Base-by-base conservation (phyloP, 305 asterid species). In the Plantago lanceolata region DNA sequence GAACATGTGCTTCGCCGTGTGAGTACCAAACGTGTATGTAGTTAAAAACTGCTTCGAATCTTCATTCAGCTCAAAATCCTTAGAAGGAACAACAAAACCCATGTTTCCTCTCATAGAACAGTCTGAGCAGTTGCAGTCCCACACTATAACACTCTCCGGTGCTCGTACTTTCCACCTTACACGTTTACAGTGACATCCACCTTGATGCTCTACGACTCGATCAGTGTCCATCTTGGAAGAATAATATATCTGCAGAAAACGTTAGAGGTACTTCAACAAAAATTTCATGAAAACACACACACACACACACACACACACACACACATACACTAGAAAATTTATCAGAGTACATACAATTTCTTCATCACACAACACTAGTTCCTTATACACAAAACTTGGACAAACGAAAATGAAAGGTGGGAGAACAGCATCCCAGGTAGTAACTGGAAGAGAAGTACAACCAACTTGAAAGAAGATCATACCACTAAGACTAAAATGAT, bases 111-210 rank as follows among this genome's bases (percentile, higher is more conserved):
- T 91, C 95, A 88, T 86, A 58, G 77, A 84, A 77, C 96, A 91
- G 71, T 79, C 78, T 0, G 96, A 75, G 63, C 98, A 91, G 78
- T 82, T 81, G 78, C 98, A 91, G 50, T 73, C 66, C 98, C 96
- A 88, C 73, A 69, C 87, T 6, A 84, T 78, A 0, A 88, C 71
- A 8, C 88, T 82, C 11, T 78, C 48, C n/a, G 89, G 81, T 18
- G 92, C 98, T 57, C 58, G 71, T 2, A 79, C 95, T 69, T 40
- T 67, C 98, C 96, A 88, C 65, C 90, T 75, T 7, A 91, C 83
- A 4, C 70, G 73, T 60, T 73, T 83, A 81, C 96, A 91, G 73
- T 91, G 96, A 65, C 97, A 91, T 68, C 97, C 95, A 33, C 98
- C 98, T 16, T 67, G 65, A 71, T 91, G 97, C 45, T 67, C 48